A percentile compares a stretch with the other conserved stretches of the same genome.
Evolutionary conservation across 2,329 filamentous ascomycete species (phyloP).

Genomic region (Diaporthe vexans): DNA sequence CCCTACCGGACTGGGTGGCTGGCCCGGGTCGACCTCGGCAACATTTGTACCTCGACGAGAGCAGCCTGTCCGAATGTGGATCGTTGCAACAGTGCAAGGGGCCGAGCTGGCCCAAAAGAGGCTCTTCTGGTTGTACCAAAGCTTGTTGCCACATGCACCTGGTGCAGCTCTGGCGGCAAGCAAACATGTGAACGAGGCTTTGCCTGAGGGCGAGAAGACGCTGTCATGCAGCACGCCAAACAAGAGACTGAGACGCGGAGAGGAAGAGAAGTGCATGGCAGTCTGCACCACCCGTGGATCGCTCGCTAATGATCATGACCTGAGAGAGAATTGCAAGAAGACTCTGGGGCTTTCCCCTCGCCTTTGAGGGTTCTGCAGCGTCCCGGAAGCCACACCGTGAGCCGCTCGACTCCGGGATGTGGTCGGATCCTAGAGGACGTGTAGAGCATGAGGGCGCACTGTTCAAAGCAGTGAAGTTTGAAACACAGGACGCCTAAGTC

Average conservation of each 20-base stretch:
- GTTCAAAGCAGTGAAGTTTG: neutral
- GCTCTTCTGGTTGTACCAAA: neutral
- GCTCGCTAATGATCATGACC: neutral
- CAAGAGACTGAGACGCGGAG: neutral
- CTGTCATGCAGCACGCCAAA: neutral
- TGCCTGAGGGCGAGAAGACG: neutral
- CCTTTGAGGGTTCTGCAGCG: neutral
- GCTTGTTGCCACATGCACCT: neutral
- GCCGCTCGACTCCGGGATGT: neutral
- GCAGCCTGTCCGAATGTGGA: neutral
- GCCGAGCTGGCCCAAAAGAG: neutral
- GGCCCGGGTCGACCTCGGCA: neutral
- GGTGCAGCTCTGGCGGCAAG: neutral
- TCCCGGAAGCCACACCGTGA: neutral
- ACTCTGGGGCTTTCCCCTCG: neutral
- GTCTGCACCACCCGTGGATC: neutral
- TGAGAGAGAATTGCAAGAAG: neutral
- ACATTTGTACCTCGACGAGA: neutral
- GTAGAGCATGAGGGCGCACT: neutral
- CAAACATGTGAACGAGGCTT: neutral
- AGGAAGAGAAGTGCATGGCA: neutral
- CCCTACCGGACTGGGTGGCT: constrained; percentile 13
- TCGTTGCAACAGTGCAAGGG: neutral
- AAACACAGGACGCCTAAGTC: neutral
- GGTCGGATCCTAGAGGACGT: neutral